Evolutionary conservation across 352 stramenopile genomes (phyloP).

Genomic region (Phytophthora hybrid): DNA sequence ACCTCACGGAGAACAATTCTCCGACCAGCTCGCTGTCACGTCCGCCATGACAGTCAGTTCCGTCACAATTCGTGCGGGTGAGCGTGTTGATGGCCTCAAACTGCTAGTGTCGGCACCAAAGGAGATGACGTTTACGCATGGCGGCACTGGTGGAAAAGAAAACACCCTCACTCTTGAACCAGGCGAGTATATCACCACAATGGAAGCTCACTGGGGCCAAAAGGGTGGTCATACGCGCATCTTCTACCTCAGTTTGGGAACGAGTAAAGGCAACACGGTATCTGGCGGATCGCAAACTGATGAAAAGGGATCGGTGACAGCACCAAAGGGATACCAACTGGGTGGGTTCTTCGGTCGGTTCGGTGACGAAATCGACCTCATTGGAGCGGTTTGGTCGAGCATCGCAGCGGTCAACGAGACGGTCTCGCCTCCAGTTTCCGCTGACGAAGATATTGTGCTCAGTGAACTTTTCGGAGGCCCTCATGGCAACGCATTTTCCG

Average conservation of each 20-base stretch:
- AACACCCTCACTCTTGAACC: slow-evolving; percentile 17
- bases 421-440: slow-evolving; percentile 1
- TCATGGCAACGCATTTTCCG: slow-evolving; percentile 32
- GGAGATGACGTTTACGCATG: slow-evolving; percentile 30
- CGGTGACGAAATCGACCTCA: slow-evolving; percentile 26
- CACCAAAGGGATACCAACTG: slow-evolving; percentile 29
- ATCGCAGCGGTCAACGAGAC: slow-evolving; percentile 34
- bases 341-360: slow-evolving; percentile 31
- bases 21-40: slow-evolving; percentile 37
- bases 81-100: slow-evolving; percentile 32
- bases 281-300: slow-evolving; percentile 21
- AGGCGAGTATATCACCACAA: slow-evolving; percentile 24
- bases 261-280: slow-evolving; percentile 19
- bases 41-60: slow-evolving; percentile 36
- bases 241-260: slow-evolving; percentile 24
- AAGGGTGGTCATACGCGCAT: slow-evolving; percentile 19
- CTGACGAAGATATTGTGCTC: slow-evolving; percentile 30
- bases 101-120: slow-evolving; percentile 23
- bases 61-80: slow-evolving; percentile 30
- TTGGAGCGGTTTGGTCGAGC: slow-evolving; percentile 37
- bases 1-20: slow-evolving; percentile 51
- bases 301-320: slow-evolving; percentile 22
- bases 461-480: slow-evolving; percentile 31
- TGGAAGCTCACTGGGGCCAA: slow-evolving; percentile 24
- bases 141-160: slow-evolving; percentile 23